Evolutionary conservation across 2,329 filamentous ascomycete species (phyloP).

Genomic region (Juglanconis sp.): DNA sequence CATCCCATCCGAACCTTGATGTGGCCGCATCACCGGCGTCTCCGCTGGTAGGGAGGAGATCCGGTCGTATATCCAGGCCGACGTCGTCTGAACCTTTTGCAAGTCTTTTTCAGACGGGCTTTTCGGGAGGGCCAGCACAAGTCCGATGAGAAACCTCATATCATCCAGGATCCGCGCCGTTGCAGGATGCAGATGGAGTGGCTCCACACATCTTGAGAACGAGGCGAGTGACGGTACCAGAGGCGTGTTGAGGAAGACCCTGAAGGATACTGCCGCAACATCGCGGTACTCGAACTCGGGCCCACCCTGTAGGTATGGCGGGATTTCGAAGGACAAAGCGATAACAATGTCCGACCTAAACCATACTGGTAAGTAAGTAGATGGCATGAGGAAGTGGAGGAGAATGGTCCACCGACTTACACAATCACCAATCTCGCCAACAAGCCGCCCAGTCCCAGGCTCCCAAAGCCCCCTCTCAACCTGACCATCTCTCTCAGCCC

Average conservation of each 20-base stretch:
- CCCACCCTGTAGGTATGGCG: constrained; percentile 39
- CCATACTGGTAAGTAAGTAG: neutral
- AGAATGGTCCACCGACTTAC: constrained; percentile 31
- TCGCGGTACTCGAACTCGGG: constrained; percentile 41
- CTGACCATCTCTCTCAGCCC: constrained; percentile 48
- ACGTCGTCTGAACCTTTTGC: constrained; percentile 36
- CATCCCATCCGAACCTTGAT: neutral
- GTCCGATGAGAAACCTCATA: constrained; percentile 44
- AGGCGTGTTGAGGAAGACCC: constrained; percentile 45
- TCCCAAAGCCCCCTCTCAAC: constrained; percentile 42
- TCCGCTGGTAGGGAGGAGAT: constrained; percentile 30
- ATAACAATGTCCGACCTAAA: constrained; percentile 45
- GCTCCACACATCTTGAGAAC: constrained; percentile 39
- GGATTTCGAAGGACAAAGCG: constrained; percentile 44
- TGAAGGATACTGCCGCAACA: constrained; percentile 33
- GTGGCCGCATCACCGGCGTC: constrained; percentile 1
- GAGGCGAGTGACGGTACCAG: constrained; percentile 39
- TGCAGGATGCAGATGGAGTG: constrained; percentile 41
- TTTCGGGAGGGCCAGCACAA: constrained; percentile 38
- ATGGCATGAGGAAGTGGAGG: neutral
- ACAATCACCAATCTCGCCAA: constrained; percentile 47
- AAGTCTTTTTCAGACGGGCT: constrained; percentile 33
- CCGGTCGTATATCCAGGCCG: constrained; percentile 37
- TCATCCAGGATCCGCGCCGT: constrained; percentile 51
- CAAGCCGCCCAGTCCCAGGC: constrained; percentile 44